Evolutionary conservation across 2,329 filamentous ascomycete species (phyloP), one percentile per base, ranked within the genome.

Genomic region (Monosporascus ibericus): DNA sequence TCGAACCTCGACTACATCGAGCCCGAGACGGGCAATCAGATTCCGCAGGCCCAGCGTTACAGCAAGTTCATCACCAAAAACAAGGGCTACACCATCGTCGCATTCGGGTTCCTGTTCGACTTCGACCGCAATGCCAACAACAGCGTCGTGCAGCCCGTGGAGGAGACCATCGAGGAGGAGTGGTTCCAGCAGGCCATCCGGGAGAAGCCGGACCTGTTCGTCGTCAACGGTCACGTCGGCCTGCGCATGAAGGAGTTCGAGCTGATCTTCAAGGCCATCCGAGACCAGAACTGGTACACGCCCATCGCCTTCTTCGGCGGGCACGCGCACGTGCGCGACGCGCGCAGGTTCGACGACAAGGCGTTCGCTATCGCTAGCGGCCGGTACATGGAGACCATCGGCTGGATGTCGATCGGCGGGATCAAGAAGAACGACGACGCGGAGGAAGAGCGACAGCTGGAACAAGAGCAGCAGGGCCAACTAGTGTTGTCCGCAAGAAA

Each of bases 61-160:
- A 86, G 87, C 67, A 94, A 90, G 65, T 96, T 99, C 70, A 91
- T 82, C 52, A 99, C 94, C 6, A 91, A 92, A 75, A 90, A 95
- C 59, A 89, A 90, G 60, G 88, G 87, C 5, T 84, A 96, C 54
- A 81, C 87, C 17, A 83, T 99, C 53, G 75, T 95, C 48, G 89
- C 92, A 0, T 92, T 99, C 68, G 94, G 94, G 2, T 97, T 99
- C 70, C 74, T 99, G 3, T 99, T 96, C 70, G 85, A 99, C 71
- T 99, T 99, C 63, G 89, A 82, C 1, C 85, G 86, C 18, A 96
- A 96, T 68, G 87, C 87, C 52, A 94, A 96, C 67, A 97, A 97
- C 68, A 95, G 90, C 0, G 76, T 90, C 3, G 89, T 97, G 0
- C 85, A 90, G 60, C 81, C 80, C 0, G 92, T 96, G 2, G 82